Evolutionary conservation across 202 grass and related monocot genomes (phyloP), one percentile per base, ranked within the genome.

Genomic region (Zizania palustris): DNA sequence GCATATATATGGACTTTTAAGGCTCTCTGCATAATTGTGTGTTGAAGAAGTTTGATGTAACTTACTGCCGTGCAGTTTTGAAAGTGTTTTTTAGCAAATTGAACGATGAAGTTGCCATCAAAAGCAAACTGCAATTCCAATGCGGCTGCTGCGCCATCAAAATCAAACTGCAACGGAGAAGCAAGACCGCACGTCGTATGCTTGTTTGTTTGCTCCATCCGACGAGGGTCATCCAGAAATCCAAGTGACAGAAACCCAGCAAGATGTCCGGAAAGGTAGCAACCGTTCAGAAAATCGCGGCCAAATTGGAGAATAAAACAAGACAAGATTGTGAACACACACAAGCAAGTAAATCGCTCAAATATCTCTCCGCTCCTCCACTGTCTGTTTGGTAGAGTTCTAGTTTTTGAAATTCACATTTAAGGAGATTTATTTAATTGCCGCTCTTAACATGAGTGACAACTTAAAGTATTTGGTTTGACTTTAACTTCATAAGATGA

Each of bases 291-390:
- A 55, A n/a, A 55, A 55, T 9, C 21, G 37, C 28, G 3, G 8
- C 36, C 59, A 40, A 84, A 4, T 22, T 3, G 13, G 20, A n/a
- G 39, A 41, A 50, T 9, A 43, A 67, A 28, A 28, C 28, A 28
- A 28, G 28, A 28, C 28, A 28, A 28, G 2, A 28, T 28, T 2
- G 51, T 18, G 4, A 0, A 6, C 45, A 51, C 6, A 2, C 38
- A 39, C n/a, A 61, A 51, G 2, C 28, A 28, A 0, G 2, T 28
- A 28, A 28, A 28, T 28, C 28, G 28, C 28, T 28, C 67, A 82
- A 77, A 77, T 82, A 73, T 82, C 73, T 57, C 35, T 55, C 43
- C 18, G 2, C 51, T 38, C 35, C 67, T n/a, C n/a, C n/a, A n/a
- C n/a, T n/a, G n/a, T n/a, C n/a, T n/a, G n/a, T n/a, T n/a, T n/a